A percentile compares a stretch with the other conserved stretches of the same genome.
Evolutionary conservation across 805 yeast species (phyloP).

Genomic region (Wickerhamiella australiensis): DNA sequence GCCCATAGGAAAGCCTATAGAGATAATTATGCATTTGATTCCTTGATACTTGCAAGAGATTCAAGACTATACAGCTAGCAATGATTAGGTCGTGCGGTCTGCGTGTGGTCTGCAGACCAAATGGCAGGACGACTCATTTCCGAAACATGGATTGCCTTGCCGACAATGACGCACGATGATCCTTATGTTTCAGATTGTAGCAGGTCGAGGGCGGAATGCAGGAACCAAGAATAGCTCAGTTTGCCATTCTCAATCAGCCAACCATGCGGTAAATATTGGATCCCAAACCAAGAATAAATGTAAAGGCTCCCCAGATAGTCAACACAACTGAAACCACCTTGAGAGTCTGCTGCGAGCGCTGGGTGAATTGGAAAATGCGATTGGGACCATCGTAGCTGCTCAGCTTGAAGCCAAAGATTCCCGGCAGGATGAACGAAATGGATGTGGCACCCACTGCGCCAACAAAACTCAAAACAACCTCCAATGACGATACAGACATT

Average conservation of each 20-base stretch:
- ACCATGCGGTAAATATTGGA: slow-evolving; percentile 22
- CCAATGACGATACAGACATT: slow-evolving; percentile 55
- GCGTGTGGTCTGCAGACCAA: too few species aligned
- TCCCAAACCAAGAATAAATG: slow-evolving; percentile 56
- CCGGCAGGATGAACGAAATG: slow-evolving; percentile 82
- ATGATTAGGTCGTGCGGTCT: too few species aligned
- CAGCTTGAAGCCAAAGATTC: slow-evolving; percentile 67
- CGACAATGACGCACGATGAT: neutral
- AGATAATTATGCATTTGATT: too few species aligned
- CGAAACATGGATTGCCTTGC: neutral
- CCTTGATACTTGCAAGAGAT: too few species aligned
- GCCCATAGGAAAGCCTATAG: too few species aligned
- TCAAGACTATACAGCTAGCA: neutral
- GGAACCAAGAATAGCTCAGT: neutral
- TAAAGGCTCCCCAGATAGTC: slow-evolving; percentile 54
- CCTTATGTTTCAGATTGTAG: neutral
- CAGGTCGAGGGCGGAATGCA: slow-evolving; percentile 1
- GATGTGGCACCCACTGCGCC: slow-evolving; percentile 92
- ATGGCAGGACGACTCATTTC: too few species aligned
- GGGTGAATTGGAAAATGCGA: slow-evolving; percentile 14
- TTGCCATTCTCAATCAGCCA: neutral
- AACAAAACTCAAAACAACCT: slow-evolving; percentile 70
- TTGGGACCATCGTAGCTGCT: slow-evolving; percentile 9
- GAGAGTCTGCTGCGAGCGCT: slow-evolving; percentile 7
- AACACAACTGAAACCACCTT: slow-evolving; percentile 42